A percentile compares a stretch with the other conserved stretches of the same genome.
Evolutionary conservation across 345 rosid genomes (phyloP).

Genomic region (Arabidopsis arenosa): DNA sequence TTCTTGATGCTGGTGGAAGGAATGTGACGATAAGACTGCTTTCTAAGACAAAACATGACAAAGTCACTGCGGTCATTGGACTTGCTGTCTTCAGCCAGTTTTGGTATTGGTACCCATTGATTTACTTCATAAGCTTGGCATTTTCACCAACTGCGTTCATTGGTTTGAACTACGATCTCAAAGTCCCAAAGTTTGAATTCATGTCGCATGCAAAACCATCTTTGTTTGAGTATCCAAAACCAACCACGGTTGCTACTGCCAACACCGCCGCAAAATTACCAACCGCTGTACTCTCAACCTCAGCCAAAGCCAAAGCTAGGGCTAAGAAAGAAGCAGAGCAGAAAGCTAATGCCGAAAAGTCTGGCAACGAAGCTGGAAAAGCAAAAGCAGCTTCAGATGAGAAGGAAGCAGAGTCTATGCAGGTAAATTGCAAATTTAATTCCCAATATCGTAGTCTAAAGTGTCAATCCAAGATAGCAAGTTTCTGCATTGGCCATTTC

Average conservation of each 20-base stretch:
- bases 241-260: conserved; percentile 73
- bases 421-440: conserved; percentile 52
- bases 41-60: conserved; percentile 91
- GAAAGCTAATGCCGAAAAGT: conserved; percentile 59
- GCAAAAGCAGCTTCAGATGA: conserved; percentile 64
- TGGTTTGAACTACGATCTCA: conserved; percentile 89
- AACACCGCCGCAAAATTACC: conserved; percentile 85
- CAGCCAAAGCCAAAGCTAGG: conserved; percentile 85
- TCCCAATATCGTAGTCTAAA: not conserved
- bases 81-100: conserved; percentile 96
- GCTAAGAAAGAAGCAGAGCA: conserved; percentile 96
- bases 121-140: conserved; percentile 78
- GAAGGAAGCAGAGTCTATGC: conserved; percentile 90
- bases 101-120: conserved; percentile 98
- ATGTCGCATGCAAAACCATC: conserved; percentile 89
- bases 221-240: conserved; percentile 88
- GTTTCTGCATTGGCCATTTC: not conserved
- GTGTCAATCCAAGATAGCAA: not conserved
- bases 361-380: conserved; percentile 62
- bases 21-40: conserved; percentile 89
- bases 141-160: conserved; percentile 94
- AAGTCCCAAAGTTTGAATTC: conserved; percentile 94
- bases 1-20: conserved; percentile 98
- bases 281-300: conserved; percentile 85
- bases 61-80: conserved; percentile 90